Evolutionary conservation across 768 basidiomycete species (phyloP), one percentile per base, ranked within the genome.

Genomic region (Amanita exitialis): DNA sequence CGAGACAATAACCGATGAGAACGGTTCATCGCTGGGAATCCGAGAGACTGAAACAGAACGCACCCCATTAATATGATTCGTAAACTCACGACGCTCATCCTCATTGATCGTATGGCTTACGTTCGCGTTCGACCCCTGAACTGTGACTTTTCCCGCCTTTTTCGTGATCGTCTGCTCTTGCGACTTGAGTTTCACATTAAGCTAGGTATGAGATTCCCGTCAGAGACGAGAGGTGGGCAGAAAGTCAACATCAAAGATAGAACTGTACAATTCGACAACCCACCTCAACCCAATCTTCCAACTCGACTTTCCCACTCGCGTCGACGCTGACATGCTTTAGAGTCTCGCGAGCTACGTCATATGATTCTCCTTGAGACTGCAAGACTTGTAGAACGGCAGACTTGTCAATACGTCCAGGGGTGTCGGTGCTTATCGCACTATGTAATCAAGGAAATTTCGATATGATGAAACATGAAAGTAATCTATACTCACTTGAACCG

Each of bases 231-330:
- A n/a, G 27, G 15, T 3, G 4, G 27, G 13, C 1, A 6, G 30
- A 34, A 23, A 10, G 16, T 28, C 64, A 62, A 58, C 49, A 55
- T 44, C 59, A 57, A 55, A 51, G 53, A 58, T 50, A 57, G 37
- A 49, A 56, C 37, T 32, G 18, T 36, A 32, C 37, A n/a, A 27
- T 9, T 32, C 13, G 20, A 35, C 18, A 6, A 52, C 79, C 54
- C 56, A 94, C 88, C 79, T 98, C 95, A 41, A 98, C 94, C 86
- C 91, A 99, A 63, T 98, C 96, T 58, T 98, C 96, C 53, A 98
- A 71, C 66, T 97, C 96, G 53, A 99, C 83, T 66, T 92, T 90
- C 41, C 96, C 95, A 65, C 87, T 90, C 4, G 95, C 86, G 65
- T 98, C 95, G 45, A 97, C 82, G 53, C 83, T 87, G 62, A 97